phyloP scores from a whole-genome alignment of 257 asterid species.

The Petunia secreta region DNA sequence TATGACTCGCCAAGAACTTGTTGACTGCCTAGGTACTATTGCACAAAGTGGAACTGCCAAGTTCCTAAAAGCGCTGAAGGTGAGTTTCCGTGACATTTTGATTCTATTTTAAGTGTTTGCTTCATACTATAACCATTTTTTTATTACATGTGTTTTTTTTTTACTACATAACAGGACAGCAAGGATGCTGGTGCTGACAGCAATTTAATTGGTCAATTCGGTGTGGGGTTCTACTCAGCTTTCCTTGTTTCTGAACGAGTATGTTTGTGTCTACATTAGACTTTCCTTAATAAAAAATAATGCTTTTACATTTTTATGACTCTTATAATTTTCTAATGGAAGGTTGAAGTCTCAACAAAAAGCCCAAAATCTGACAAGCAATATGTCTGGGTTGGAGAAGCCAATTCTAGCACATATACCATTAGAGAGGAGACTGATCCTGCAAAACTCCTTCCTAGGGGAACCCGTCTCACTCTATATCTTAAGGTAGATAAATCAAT shows the following conservation, averaged over 20 bases:
- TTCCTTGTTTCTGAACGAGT: conserved; percentile 95
- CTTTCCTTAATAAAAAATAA: not conserved
- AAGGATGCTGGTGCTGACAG: conserved; percentile 93
- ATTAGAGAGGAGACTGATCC: conserved; percentile 93
- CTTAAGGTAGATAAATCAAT: conserved; percentile 62
- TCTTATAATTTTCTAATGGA: conserved; percentile 30
- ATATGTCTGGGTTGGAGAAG: conserved; percentile 98
- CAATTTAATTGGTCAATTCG: conserved; percentile 98
- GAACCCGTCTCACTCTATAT: conserved; percentile 90
- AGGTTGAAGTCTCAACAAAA: conserved; percentile 99
- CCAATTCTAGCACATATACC: conserved; percentile 87
- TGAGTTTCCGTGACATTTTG: conserved; percentile 26
- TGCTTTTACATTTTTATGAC: not conserved
- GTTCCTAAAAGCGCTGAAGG: conserved; percentile 91
- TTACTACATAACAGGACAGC: conserved; percentile 68
- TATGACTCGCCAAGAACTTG: conserved; percentile 89
- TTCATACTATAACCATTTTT: not conserved
- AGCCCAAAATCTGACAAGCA: conserved; percentile 96
- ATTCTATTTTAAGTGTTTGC: not conserved
- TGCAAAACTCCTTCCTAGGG: conserved; percentile 82
- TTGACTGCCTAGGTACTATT: conserved; percentile 96
- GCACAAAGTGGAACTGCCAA: conserved; percentile 99
- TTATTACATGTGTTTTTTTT: conserved; percentile 15
- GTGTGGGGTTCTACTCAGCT: conserved; percentile 97
- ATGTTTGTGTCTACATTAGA: conserved; percentile 28